Evolutionary conservation across 441 rosid species (phyloP).

Genomic region (Daphne laureola): DNA sequence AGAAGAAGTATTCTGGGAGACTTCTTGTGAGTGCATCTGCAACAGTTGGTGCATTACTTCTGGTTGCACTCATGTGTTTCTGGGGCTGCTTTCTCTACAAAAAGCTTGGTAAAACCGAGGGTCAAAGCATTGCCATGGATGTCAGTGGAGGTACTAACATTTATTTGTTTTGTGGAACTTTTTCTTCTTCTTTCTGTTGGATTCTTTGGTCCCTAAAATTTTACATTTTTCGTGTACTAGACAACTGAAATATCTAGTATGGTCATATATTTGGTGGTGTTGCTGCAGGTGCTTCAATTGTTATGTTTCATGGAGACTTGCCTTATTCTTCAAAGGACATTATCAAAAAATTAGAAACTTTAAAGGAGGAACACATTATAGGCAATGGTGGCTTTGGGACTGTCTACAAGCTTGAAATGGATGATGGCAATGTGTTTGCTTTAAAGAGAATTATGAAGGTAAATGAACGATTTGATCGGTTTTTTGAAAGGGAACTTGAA

Average conservation of each 20-base stretch:
- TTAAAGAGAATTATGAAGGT: conserved; percentile 80
- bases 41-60: conserved; percentile 88
- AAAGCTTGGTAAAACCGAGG: conserved; percentile 86
- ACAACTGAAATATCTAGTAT: conserved; percentile 13
- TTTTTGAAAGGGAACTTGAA: conserved; percentile 94
- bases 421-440: conserved; percentile 90
- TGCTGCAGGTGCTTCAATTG: conserved; percentile 82
- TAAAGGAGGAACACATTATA: conserved; percentile 80
- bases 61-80: conserved; percentile 98
- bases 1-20: conserved; percentile 73
- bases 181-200: background rate
- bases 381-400: conserved; percentile 96
- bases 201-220: conserved; percentile 3
- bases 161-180: conserved; percentile 4
- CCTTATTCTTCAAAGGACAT: conserved; percentile 95
- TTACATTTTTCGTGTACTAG: background rate
- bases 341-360: conserved; percentile 71
- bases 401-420: conserved; percentile 94
- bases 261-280: conserved; percentile 10
- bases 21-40: conserved; percentile 88
- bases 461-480: conserved; percentile 92
- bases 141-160: conserved; percentile 67
- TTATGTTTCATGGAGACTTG: conserved; percentile 97
- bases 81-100: conserved; percentile 99
- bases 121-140: conserved; percentile 73